Evolutionary conservation across 768 basidiomycete species (phyloP).

Genomic region (Boletellus ananas): DNA sequence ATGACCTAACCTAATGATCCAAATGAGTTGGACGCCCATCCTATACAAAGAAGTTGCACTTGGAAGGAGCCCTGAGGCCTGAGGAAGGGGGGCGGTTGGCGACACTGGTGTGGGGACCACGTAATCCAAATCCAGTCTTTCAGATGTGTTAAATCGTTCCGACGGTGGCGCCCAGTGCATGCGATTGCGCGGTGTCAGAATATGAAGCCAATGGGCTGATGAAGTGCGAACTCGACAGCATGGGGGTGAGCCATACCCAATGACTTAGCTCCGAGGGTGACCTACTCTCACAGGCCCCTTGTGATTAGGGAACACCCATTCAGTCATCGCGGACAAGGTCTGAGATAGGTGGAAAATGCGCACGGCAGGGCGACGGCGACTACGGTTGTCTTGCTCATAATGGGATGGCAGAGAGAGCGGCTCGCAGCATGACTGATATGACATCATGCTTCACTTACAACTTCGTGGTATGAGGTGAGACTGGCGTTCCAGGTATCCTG

Average conservation of each 20-base stretch:
- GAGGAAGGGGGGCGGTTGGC: conserved; percentile 46
- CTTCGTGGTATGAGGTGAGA: too few species aligned
- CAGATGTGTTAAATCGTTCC: conserved; percentile 32
- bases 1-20: too few species aligned
- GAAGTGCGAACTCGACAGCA: conserved; percentile 51
- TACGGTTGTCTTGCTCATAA: conserved; percentile 2
- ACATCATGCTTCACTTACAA: too few species aligned
- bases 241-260: conserved; percentile 9
- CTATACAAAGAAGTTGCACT: conserved; percentile 57
- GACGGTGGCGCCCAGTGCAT: conserved; percentile 50
- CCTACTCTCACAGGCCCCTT: conserved; percentile 64
- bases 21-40: conserved; percentile 47
- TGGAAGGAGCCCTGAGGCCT: conserved; percentile 30
- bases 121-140: conserved; percentile 45
- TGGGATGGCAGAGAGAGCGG: neutral
- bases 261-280: neutral
- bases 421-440: too few species aligned
- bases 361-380: conserved; percentile 38
- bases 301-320: conserved; percentile 45
- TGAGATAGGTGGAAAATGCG: conserved; percentile 46
- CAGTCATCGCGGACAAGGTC: conserved; percentile 47
- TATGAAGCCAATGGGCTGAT: conserved; percentile 50
- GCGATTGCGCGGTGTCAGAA: conserved; percentile 49
- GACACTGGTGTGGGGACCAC: conserved; percentile 46
- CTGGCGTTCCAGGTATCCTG: too few species aligned